Base-by-base conservation (phyloP, 2,329 filamentous ascomycete genomes). In the Curvularia spicifera region DNA sequence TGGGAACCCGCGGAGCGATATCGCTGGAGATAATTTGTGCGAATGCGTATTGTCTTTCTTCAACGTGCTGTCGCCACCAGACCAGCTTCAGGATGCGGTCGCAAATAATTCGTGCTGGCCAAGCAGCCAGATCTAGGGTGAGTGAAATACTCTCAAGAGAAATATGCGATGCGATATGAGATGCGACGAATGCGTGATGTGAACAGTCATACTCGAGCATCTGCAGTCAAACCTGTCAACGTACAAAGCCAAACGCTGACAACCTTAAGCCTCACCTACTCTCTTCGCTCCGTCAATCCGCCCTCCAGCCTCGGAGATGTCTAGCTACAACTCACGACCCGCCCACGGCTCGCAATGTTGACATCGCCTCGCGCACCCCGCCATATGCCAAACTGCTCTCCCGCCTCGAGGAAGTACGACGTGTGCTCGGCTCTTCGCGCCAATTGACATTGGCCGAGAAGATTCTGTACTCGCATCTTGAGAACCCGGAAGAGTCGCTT, bases 401-500 rank as follows among this genome's bases (percentile, higher is more conserved):
- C 71, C 91, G 89, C 69, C 89, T 97, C 63, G 83, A 86, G 63
- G 83, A 92, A 73, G 93, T 97, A 31, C 84, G 87, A 53, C 84
- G 85, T 53, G 86, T 96, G 9, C 84, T 97, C 33, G 90, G 89
- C 48, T 78, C 82, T 8, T 77, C 77, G 15, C 80, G 84, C 29
- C 78, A 83, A 55, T 86, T 99, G 59, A 97, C 94, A 2, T 86
- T 99, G 56, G 93, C 95, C 63, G 95, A 99, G 81, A 99, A 99
- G 85, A 97, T 99, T 71, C 85, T 99, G 57, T 99, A 98, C 83
- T 92, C 93, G 71, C 95, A 99, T 80, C 83, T 99, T 65, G 89
- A 95, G 79, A 91, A 92, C 72, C 87, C 89, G 6, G 93, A 97
- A 79, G 93, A 96, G 77, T 93, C 92, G 37, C 86, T 99, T 52